Conservation (phyloP, 106 monocot species). For the Allium sativum region DNA sequence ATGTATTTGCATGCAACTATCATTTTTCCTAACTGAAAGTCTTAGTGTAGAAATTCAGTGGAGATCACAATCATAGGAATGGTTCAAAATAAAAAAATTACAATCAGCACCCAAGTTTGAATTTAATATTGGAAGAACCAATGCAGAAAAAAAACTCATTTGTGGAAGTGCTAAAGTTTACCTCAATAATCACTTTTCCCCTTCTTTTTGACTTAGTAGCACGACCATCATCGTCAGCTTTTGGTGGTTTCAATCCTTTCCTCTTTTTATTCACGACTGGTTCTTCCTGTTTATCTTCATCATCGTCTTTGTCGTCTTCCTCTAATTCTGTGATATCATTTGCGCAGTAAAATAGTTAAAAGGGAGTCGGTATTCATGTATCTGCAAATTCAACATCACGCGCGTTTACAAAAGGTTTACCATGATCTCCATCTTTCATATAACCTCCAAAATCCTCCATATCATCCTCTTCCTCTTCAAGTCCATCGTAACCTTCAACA, state of each 20-base stretch:
- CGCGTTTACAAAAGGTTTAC: neutral
- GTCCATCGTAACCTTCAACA: conserved; percentile 70
- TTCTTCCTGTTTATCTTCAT: conserved; percentile 11
- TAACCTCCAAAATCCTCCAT: conserved; percentile 76
- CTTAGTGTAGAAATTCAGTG: neutral
- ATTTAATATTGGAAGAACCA: too few relatives aligned
- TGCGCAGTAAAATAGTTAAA: conserved; percentile 1
- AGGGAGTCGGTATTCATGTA: neutral
- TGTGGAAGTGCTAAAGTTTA: conserved; percentile 5
- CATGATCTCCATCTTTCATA: conserved; percentile 7
- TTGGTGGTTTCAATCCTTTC: conserved; percentile 16
- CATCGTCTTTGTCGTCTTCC: conserved; percentile 20
- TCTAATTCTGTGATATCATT: neutral
- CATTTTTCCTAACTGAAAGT: neutral
- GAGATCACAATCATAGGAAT: neutral
- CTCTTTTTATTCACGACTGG: conserved; percentile 16
- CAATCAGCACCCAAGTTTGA: neutral
- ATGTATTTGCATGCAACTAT: neutral
- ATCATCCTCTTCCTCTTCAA: conserved; percentile 68
- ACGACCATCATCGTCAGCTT: conserved; percentile 4
- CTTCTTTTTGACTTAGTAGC: conserved; percentile 32
- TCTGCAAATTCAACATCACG: neutral
- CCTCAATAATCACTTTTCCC: conserved; percentile 40
- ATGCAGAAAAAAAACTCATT: neutral
- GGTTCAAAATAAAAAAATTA: neutral